Conservation (phyloP, 2,329 filamentous ascomycete species). For the Ceratocystis alfenasii region DNA sequence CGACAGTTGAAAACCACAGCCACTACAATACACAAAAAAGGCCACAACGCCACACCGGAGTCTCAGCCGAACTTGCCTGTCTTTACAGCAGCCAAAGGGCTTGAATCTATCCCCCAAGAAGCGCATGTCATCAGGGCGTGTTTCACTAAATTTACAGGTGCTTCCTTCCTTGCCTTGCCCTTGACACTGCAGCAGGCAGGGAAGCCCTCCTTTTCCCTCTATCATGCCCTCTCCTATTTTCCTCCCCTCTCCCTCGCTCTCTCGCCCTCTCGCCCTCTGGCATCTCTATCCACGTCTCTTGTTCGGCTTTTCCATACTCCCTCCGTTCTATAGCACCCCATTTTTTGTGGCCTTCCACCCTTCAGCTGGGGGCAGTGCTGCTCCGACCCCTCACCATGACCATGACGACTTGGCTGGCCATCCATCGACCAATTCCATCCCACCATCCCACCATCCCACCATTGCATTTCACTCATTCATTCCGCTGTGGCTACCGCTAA, state of each 20-base stretch:
- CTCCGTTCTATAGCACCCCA: background rate
- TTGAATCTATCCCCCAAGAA: background rate
- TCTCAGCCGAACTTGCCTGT: constrained; percentile 1
- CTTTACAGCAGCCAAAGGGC: background rate
- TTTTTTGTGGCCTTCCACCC: background rate
- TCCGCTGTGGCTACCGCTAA: background rate
- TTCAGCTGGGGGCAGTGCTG: constrained; percentile 2
- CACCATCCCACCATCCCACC: background rate
- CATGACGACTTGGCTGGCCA: background rate
- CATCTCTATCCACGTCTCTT: background rate
- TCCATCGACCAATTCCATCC: background rate
- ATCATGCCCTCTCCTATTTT: background rate
- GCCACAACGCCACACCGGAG: constrained; percentile 3
- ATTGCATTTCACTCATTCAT: background rate
- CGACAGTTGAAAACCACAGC: too few species aligned
- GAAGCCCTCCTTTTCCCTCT: background rate
- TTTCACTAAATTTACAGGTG: background rate
- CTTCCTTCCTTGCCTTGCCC: background rate
- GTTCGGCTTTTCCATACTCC: background rate
- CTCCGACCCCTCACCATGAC: background rate
- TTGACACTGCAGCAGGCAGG: background rate
- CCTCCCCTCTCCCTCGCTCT: background rate
- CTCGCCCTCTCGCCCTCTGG: background rate
- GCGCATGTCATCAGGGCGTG: background rate
- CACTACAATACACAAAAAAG: background rate